Conservation (phyloP, 345 rosid genomes). For the Pelargonium nanum region DNA sequence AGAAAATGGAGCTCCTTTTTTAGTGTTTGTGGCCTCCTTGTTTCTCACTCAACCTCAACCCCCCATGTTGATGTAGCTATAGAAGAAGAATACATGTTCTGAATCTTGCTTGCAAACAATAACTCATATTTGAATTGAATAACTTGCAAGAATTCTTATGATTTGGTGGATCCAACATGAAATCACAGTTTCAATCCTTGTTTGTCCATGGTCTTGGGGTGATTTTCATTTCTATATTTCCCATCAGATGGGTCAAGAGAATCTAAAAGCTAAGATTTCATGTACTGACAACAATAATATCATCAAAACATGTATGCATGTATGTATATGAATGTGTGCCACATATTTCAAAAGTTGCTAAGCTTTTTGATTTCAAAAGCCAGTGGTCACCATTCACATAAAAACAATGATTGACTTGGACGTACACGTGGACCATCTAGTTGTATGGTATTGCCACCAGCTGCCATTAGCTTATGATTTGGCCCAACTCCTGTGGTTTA, state of each 20-base stretch:
- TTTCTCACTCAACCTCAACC: background rate
- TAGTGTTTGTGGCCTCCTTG: background rate
- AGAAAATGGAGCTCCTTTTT: background rate
- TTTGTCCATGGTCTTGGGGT: too few species aligned
- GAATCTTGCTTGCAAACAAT: background rate
- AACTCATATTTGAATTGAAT: background rate
- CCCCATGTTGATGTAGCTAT: too few species aligned
- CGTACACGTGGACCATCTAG: too few species aligned
- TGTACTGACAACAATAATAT: background rate
- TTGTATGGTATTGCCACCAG: too few species aligned
- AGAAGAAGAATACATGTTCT: too few species aligned
- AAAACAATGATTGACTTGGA: too few species aligned
- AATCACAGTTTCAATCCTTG: too few species aligned
- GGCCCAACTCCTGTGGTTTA: too few species aligned
- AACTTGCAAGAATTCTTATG: background rate
- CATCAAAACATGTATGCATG: background rate
- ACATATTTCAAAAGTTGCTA: conserved; percentile 8
- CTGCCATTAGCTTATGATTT: too few species aligned
- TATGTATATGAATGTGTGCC: background rate
- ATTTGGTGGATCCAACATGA: too few species aligned
- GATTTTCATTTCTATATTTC: too few species aligned
- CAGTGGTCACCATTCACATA: background rate
- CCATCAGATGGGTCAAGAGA: too few species aligned
- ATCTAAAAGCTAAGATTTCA: background rate
- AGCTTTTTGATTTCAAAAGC: conserved; percentile 11